Evolutionary conservation across 1,284 basidiomycete genomes (phyloP), one percentile per base, ranked within the genome.

Genomic region (Puccinia triticina): DNA sequence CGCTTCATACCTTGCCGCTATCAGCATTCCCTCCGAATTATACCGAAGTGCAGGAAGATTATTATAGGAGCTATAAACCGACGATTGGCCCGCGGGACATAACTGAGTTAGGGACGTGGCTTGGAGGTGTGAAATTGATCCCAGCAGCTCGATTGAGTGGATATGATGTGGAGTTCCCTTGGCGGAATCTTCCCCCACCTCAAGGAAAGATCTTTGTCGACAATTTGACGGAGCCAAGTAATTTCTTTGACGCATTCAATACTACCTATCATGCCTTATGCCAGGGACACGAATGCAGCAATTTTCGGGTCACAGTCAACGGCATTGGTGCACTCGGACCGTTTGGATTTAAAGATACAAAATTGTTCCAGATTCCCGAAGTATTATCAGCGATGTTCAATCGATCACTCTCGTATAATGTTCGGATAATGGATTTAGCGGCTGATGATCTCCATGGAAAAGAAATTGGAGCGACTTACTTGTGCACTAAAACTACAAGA

Each of bases 81-180:
- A 61, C 59, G 12, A 61, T 61, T n/a, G 32, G 59, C 18, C 59
- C 59, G 10, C 59, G 29, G 1, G 59, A 61, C 8, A 61, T 61
- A 34, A 61, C 29, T 12, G 59, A 61, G 18, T 29, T 61, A 61
- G 59, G 59, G 29, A 61, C 59, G 59, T 61, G 59, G 59, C 59
- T 61, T 61, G 59, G 59, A 61, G 59, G 59, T 16, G 59, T 61
- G 34, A 61, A n/a, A 29, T 32, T 61, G 59, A 34, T 61, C 4
- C 59, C 59, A 61, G 59, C 59, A 18, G 10, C 59, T 18, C 29
- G 34, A 8, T 34, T 61, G 59, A 61, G 59, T 16, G 59, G 59
- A 32, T 61, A 61, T 61, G 59, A 61, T 61, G 59, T 61, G 34
- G 59, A 61, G 59, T 61, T 61, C 59, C 59, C 59, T 32, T 61